These are phyloP conservation scores for Pholiota conissans DNA, from an alignment of 768 basidiomycete genomes.

Conservation along the genomic window DNA sequence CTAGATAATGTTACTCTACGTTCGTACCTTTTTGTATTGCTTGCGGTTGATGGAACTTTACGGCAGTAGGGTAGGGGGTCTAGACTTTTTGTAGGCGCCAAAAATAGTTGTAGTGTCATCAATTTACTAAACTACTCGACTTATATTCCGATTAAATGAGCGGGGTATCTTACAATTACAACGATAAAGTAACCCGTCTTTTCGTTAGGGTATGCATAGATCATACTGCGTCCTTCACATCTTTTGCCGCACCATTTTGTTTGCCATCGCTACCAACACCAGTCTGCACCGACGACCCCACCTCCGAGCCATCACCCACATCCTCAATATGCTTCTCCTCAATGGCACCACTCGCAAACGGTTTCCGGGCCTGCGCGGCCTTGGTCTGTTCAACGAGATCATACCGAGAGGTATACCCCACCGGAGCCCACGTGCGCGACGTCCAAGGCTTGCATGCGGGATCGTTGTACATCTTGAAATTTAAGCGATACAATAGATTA, in stretches of 20 bases:
- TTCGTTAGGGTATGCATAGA: no score
- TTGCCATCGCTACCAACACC: no score
- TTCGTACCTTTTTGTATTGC: not conserved
- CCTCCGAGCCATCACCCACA: not conserved
- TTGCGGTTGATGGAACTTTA: no score
- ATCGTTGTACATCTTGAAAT: conserved; percentile 74
- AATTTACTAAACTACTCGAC: no score
- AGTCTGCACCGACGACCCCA: no score
- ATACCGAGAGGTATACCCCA: conserved; percentile 47
- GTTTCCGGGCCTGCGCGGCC: conserved; percentile 35
- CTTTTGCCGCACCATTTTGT: no score
- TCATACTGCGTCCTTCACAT: no score
- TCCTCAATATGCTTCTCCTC: conserved; percentile 26
- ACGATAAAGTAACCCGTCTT: no score
- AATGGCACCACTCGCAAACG: conserved; percentile 17
- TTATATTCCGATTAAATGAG: no score
- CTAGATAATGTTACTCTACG: not conserved
- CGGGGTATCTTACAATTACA: no score
- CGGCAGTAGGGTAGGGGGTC: not conserved
- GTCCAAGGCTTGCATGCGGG: conserved; percentile 68
- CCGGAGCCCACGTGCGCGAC: conserved; percentile 58
- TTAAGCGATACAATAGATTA: conserved; percentile 1
- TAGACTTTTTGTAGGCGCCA: no score
- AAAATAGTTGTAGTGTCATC: no score
- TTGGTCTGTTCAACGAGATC: conserved; percentile 45